Base-by-base conservation (phyloP, 2,329 filamentous ascomycete genomes). In the Xylariaceae sp. region DNA sequence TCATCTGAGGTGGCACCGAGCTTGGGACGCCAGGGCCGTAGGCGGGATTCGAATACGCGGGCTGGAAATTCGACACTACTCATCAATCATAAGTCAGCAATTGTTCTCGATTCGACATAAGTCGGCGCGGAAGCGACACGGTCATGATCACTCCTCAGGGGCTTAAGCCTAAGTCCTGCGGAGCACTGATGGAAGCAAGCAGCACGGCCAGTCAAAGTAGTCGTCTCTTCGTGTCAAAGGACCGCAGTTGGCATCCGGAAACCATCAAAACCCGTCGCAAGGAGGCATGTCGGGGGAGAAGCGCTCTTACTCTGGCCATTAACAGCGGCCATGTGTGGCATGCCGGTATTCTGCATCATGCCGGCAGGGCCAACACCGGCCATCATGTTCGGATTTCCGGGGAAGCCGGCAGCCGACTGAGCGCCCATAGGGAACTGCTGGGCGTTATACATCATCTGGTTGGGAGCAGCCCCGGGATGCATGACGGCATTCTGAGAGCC, bases 291-390 rank as follows among this genome's bases (percentile, higher is more conserved):
- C 63, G 66, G 65, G 61, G 50, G 51, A 34, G 51, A 51, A 62
- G 48, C 56, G 61, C 63, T 77, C 82, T 79, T 75, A 85, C 82
- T 83, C 71, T 84, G 82, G 56, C 82, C 81, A 76, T 84, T 85
- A 64, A 79, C 74, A 53, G 64, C 68, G 65, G 76, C 75, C 80
- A 85, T 84, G 71, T 82, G 81, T 64, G 78, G 78, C 81, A 85
- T 83, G 70, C 75, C 79, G 67, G 81, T 73, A 71, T 80, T 84
- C 74, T 82, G 83, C 83, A 87, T 86, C 82, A 87, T 85, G 69
- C 78, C 82, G 73, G 76, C 78, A 74, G 79, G 77, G 47, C 78
- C 80, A 64, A 73, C 73, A 64, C 75, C 77, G 53, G 76, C 74
- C 77, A 83, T 83, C 80, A 85, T 82, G 73, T 80, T 82, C 55